Conservation (phyloP, 208 protist genomes). For the Trypanosoma avium region DNA sequence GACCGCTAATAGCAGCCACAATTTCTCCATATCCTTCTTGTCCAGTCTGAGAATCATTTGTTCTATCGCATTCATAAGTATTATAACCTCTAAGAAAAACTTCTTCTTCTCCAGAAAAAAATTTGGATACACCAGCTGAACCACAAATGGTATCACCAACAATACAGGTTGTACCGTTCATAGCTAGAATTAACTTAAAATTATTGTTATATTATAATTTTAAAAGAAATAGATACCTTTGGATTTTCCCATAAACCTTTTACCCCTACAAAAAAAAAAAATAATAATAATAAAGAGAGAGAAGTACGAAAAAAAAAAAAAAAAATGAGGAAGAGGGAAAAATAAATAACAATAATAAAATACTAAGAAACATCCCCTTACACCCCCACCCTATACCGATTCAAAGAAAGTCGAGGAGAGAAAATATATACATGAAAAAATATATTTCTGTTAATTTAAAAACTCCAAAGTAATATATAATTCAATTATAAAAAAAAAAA, state of each 20-base stretch:
- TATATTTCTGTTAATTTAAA: too few species aligned
- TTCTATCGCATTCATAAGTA: conserved; percentile 59
- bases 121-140: conserved; percentile 32
- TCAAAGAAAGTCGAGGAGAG: too few species aligned
- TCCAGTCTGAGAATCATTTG: conserved; percentile 42
- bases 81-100: conserved; percentile 83
- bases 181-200: conserved; percentile 10
- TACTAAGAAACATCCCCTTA: too few species aligned
- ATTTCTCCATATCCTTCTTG: conserved; percentile 80
- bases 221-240: too few species aligned
- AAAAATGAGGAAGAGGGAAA: conserved; percentile 7
- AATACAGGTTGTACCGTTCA: conserved; percentile 41
- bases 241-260: too few species aligned
- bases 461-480: too few species aligned
- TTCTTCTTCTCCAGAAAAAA: conserved; percentile 33
- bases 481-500: too few species aligned
- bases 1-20: conserved; percentile 75
- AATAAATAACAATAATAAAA: conserved; percentile 14
- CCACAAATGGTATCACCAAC: conserved; percentile 84
- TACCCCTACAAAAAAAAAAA: conserved; percentile 29
- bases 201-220: conserved; percentile 5
- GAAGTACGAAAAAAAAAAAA: too few species aligned
- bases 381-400: too few species aligned
- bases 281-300: conserved; percentile 13
- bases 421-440: too few species aligned